Base-by-base conservation (phyloP, 192 early-diverging fungal genomes). In the Coemansia sp. region DNA sequence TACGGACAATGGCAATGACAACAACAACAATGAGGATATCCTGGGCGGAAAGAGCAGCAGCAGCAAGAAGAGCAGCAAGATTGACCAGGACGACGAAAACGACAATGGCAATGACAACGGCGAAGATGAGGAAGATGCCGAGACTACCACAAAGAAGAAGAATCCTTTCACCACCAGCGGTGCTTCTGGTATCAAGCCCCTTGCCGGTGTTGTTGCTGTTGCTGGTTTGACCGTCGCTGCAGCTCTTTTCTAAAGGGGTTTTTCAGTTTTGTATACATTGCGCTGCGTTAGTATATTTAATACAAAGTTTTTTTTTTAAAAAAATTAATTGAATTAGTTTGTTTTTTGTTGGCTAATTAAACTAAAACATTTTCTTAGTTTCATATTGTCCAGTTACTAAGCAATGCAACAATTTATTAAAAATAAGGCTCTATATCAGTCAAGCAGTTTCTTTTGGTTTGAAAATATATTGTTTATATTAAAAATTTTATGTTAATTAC, bases 191-290 rank as follows among this genome's bases (percentile, higher is more conserved):
- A 31, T 58, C 48, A 70, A 60, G 67, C 63, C 76, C 20, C n/a
- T 54, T 18, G 63, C 63, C 14, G 61, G 60, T 51, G 45, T 61
- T 1, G 11, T 72, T 66, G 71, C 64, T 60, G 70, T 68, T 22
- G 64, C 58, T 20, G 76, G 63, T 31, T 20, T 69, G 30, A 42
- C 50, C 18, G 54, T 51, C 10, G 30, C 45, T 48, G 64, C 56
- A 34, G 70, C 76, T 1, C 71, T 78, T 25, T 66, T 78, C 56
- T 78, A 68, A 63, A 16, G 5, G 5, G 12, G 5, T n/a, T 3
- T 45, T 45, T 45, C 10, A 16, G 17, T 45, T 12, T 4, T 12
- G 42, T 45, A 45, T 3, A 45, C 42, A 45, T 16, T 8, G 42
- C 42, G 42, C 42, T 45, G 42, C 42, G 14, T 8, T 12, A 16